These are phyloP conservation scores for Ormosia emarginata DNA, from an alignment of 306 rosid species.

Conservation along the genomic window DNA sequence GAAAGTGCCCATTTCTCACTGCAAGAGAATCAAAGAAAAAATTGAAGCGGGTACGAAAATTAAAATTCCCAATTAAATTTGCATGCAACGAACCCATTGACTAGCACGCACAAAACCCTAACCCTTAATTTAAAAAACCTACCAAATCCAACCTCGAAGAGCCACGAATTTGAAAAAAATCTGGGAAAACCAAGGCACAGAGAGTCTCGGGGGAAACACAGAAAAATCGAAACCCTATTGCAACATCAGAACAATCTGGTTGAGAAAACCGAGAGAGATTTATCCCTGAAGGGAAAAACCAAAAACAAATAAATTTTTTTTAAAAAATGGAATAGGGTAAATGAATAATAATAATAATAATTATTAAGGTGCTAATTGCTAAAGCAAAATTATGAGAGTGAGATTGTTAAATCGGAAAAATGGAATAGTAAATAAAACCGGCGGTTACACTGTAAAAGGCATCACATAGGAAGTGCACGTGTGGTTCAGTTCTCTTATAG, in stretches of 20 bases:
- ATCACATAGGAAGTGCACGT: constrained; percentile 5
- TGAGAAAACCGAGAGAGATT: constrained; percentile 53
- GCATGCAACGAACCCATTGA: constrained; percentile 22
- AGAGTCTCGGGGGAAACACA: background rate
- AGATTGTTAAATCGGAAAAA: background rate
- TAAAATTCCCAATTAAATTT: constrained; percentile 20
- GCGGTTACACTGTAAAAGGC: constrained; percentile 24
- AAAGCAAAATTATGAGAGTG: background rate
- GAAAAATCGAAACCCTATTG: constrained; percentile 45
- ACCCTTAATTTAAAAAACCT: constrained; percentile 20
- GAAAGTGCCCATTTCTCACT: background rate
- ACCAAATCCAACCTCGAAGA: constrained; percentile 25
- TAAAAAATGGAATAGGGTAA: background rate
- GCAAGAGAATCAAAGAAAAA: background rate
- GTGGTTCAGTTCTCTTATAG: background rate
- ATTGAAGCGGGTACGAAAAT: constrained; percentile 4
- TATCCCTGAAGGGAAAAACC: constrained; percentile 6
- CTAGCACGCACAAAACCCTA: constrained; percentile 50
- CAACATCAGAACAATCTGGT: constrained; percentile 24
- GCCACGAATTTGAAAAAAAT: constrained; percentile 34
- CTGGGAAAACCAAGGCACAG: background rate
- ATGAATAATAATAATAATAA: background rate
- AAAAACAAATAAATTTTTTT: background rate
- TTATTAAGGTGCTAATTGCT: background rate
- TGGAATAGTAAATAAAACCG: background rate